A percentile compares a stretch with the other conserved stretches of the same genome.
Conservation (phyloP, 495 filamentous ascomycete species). For the Aspergillus asperescens region DNA sequence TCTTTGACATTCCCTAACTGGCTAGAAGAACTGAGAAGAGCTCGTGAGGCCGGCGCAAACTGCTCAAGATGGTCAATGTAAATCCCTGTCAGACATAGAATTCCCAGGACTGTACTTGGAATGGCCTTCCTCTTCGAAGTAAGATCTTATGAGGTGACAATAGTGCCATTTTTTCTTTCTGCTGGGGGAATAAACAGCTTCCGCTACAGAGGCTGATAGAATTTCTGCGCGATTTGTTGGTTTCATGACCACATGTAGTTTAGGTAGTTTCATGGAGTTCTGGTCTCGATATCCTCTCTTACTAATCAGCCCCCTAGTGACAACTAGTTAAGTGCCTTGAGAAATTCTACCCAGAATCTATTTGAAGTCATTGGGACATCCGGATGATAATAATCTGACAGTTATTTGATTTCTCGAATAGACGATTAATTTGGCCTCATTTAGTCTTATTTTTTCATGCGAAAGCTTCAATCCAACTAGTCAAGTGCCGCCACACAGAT, state of each 20-base stretch:
- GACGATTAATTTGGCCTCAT: no score
- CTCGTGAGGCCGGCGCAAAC: neutral
- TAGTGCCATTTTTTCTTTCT: neutral
- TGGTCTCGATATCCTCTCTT: neutral
- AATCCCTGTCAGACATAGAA: neutral
- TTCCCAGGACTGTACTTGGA: neutral
- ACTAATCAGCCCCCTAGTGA: neutral
- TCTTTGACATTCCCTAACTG: neutral
- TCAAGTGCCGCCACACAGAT: no score
- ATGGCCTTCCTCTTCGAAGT: neutral
- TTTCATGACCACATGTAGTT: neutral
- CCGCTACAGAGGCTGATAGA: neutral
- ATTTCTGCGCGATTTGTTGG: neutral
- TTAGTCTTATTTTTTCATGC: no score
- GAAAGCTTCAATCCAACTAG: no score
- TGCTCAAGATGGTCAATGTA: neutral
- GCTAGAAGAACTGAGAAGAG: constrained; percentile 3
- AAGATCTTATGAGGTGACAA: neutral
- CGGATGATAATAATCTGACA: no score
- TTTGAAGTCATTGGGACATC: no score
- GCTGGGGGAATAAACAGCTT: neutral
- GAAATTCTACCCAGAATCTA: no score
- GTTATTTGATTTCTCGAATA: no score
- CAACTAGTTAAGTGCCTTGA: no score
- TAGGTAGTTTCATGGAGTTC: neutral